Base-by-base conservation (phyloP, 192 early-diverging fungal genomes). In the Podochytrium sp. region DNA sequence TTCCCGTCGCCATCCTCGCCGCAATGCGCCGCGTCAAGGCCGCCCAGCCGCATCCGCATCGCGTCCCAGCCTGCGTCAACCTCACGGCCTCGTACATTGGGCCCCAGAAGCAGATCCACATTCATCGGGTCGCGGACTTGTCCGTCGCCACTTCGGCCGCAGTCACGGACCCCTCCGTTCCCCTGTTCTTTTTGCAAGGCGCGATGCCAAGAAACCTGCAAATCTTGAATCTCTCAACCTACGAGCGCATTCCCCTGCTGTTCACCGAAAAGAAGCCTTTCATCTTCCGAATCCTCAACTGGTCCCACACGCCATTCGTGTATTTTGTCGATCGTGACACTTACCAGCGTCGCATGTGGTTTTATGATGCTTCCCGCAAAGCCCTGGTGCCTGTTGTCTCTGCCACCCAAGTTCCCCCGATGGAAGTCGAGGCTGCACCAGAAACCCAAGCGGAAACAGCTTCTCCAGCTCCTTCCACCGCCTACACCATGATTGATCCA, bases 261-360 rank as follows among this genome's bases (percentile, higher is more conserved):
- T 23, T 39, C 12, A 59, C 69, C 20, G 27, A 27, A 10, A 71
- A 71, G 32, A 71, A 71, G 30, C 69, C 69, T 3, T 71, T 71
- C 38, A 18, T 71, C 10, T 71, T 71, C 38, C 69, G 69, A 20
- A 57, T 71, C 23, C 40, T 71, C 4, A 59, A 59, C 53, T 71
- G 69, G 69, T 60, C 56, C 18, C 57, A 71, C n/a, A 59, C 69
- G 27, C 69, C 69, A 2, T 71, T 57, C 37, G 43, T 71, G 12
- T 71, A 71, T 33, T 71, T 71, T 71, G 69, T 71, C 10, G 69
- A 71, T 39, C 53, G 69, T 12, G 69, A 71, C 27, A 38, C 53
- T 10, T 71, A 71, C 32, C 69, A 71, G 69, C 69, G 69, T 4
- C 32, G 56, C 14, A 25, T 71, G 55, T 71, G 52, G 52, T 71